Evolutionary conservation across 2,329 filamentous ascomycete species (phyloP), one percentile per base, ranked within the genome.

Genomic region (Phyllosticta ampelicida): DNA sequence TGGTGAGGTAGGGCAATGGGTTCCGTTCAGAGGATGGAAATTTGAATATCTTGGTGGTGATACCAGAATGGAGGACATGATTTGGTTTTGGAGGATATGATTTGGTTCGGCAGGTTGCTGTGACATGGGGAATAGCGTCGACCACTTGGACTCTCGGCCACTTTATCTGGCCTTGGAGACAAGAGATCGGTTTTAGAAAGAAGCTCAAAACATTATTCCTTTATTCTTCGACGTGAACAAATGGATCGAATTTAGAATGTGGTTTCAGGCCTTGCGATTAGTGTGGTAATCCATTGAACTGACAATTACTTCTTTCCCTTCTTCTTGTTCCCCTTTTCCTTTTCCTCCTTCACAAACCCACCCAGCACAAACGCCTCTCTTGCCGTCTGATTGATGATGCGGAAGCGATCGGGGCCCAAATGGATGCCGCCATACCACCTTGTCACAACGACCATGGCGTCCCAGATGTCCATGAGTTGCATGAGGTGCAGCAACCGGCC

Each of bases 391-490:
- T 96, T 96, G 69, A 99, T 97, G 57, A 96, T 77, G 11, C 90
- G 84, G 70, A 99, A 99, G 63, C 94, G 78, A 70, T 91, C 86
- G 54, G 92, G 91, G 0, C 94, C 94, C 51, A 99, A 74, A 65
- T 90, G 86, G 60, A 95, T 82, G 1, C 94, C 94, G 3, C 94
- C 94, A 72, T 95, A 99, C 94, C 94, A 99, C 62, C 94, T 77
- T 48, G 89, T 90, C 26, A 99, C 92, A 3, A 99, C 86, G 0
- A 99, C 90, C 76, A 97, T 86, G 16, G 87, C 86, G 71, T 95
- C 83, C 90, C 91, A 96, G 10, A 95, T 79, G 67, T 91, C 89
- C 89, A 96, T 96, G 61, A 96, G 74, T 75, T 96, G 90, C 85
- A 99, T 86, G 28, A 99, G 76, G 74, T 95, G 90, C 61, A 97